Evolutionary conservation across 352 stramenopile genomes (phyloP).

Genomic region (Plasmopara viticola): DNA sequence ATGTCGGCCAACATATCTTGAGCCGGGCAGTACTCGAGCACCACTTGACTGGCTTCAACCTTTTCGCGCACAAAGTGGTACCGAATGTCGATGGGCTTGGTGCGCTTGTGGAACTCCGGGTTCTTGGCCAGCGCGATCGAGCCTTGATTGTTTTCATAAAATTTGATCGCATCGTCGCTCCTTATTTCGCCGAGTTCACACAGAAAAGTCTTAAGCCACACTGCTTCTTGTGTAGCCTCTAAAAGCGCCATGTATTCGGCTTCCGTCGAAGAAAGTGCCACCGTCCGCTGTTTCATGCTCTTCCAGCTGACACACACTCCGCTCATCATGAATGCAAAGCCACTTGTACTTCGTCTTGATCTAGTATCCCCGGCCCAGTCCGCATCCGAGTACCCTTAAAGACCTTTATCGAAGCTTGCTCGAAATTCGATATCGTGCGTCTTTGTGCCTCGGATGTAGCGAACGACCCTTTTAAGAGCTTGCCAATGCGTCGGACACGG

Average conservation of each 20-base stretch:
- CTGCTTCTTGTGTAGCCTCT: background rate
- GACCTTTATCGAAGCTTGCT: background rate
- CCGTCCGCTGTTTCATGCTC: background rate
- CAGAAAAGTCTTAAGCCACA: background rate
- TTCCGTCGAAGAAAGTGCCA: background rate
- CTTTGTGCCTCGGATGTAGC: no score
- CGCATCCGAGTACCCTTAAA: background rate
- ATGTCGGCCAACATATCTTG: background rate
- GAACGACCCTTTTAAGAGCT: no score
- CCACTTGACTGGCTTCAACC: background rate
- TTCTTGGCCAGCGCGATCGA: background rate
- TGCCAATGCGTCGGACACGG: no score
- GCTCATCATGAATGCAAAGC: background rate
- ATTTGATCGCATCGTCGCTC: background rate
- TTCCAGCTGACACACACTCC: background rate
- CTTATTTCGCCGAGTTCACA: background rate
- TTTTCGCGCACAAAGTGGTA: background rate
- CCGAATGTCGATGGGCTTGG: background rate
- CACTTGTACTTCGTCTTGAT: background rate
- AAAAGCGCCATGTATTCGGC: background rate
- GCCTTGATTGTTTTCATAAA: background rate
- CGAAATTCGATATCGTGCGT: no score
- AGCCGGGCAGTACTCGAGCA: background rate
- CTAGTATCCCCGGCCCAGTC: background rate
- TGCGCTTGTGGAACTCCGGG: background rate